A percentile compares a stretch with the other conserved stretches of the same genome.
Conservation (phyloP, 2,329 filamentous ascomycete genomes). For the Colletotrichum musicola region DNA sequence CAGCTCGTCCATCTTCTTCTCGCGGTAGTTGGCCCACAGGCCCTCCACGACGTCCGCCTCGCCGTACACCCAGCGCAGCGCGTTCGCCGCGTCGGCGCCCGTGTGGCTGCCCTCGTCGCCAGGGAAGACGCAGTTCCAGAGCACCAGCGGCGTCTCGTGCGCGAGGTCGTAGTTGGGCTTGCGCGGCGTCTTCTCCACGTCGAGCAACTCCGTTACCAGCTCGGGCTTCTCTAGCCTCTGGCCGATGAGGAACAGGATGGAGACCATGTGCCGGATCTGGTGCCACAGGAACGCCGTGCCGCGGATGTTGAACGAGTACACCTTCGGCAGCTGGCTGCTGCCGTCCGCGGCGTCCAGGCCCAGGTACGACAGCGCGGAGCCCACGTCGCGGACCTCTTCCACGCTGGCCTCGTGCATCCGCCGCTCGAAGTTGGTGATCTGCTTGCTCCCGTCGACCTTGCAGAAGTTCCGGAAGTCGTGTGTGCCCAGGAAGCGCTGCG, state of each 20-base stretch:
- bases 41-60: slow-evolving; percentile 77
- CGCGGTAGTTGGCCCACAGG: slow-evolving; percentile 86
- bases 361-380: slow-evolving; percentile 69
- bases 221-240: slow-evolving; percentile 85
- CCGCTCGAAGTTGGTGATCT: slow-evolving; percentile 85
- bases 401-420: slow-evolving; percentile 86
- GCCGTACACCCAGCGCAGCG: slow-evolving; percentile 79
- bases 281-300: slow-evolving; percentile 98
- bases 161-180: slow-evolving; percentile 93
- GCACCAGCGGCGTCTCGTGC: slow-evolving; percentile 86
- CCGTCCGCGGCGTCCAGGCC: slow-evolving; percentile 42
- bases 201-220: slow-evolving; percentile 80
- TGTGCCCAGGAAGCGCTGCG: slow-evolving; percentile 81
- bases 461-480: slow-evolving; percentile 99
- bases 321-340: slow-evolving; percentile 63
- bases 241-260: slow-evolving; percentile 90
- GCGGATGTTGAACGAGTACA: slow-evolving; percentile 90
- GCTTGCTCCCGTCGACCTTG: slow-evolving; percentile 91
- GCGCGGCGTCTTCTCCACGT: slow-evolving; percentile 77
- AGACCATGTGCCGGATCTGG: slow-evolving; percentile 95
- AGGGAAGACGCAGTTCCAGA: slow-evolving; percentile 97
- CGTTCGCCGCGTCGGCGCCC: slow-evolving; percentile 59
- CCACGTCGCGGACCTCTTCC: slow-evolving; percentile 72
- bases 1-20: slow-evolving; percentile 90
- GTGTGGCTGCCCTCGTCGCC: slow-evolving; percentile 52